phyloP scores from a whole-genome alignment of 2,329 filamentous ascomycete species.

The Fusarium oxysporum region DNA sequence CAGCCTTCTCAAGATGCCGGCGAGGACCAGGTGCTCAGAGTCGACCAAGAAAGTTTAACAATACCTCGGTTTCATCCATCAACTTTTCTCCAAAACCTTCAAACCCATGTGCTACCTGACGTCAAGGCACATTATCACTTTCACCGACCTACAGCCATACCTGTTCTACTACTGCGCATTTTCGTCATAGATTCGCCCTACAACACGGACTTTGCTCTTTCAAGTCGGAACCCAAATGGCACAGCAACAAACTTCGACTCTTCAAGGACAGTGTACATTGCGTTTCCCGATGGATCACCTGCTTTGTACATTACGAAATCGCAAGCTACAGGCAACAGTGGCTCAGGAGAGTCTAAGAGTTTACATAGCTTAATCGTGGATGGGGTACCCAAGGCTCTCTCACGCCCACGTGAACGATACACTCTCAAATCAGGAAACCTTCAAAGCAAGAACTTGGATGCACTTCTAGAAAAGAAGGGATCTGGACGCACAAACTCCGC shows the following conservation, averaged over 20 bases:
- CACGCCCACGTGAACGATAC: conserved; percentile 78
- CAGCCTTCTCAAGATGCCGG: conserved; percentile 52
- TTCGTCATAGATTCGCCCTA: conserved; percentile 86
- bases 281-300: conserved; percentile 84
- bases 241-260: conserved; percentile 66
- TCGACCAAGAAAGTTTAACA: conserved; percentile 60
- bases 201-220: conserved; percentile 67
- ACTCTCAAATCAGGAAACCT: conserved; percentile 75
- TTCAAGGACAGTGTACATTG: conserved; percentile 80
- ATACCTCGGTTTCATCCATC: conserved; percentile 83
- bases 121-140: conserved; percentile 88
- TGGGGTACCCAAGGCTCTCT: conserved; percentile 85
- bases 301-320: conserved; percentile 75
- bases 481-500: conserved; percentile 76
- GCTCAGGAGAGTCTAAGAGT: conserved; percentile 67
- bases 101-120: conserved; percentile 78
- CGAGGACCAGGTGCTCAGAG: conserved; percentile 55
- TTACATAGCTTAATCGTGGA: conserved; percentile 79
- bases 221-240: conserved; percentile 47
- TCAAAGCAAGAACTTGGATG: conserved; percentile 76
- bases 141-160: conserved; percentile 75
- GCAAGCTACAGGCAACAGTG: conserved; percentile 56
- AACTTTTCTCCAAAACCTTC: conserved; percentile 81
- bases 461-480: conserved; percentile 76
- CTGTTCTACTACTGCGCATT: conserved; percentile 80